Evolutionary conservation across 139 green algal species (phyloP).

Genomic region (Axilococcus clingmanii): DNA sequence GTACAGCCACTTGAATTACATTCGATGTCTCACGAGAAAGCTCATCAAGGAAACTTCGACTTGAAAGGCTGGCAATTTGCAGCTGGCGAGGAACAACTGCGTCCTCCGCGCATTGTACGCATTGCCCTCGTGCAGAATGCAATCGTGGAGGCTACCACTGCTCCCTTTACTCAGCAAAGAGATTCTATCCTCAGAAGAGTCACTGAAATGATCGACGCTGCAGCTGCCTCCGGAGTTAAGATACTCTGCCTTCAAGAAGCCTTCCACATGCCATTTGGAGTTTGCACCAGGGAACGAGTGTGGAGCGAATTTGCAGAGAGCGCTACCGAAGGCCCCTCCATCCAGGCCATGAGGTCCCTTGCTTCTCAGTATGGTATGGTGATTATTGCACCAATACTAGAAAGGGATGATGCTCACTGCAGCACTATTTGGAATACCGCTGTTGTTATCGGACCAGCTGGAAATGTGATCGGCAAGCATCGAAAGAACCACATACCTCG

Average conservation of each 20-base stretch:
- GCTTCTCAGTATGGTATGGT: slow-evolving; percentile 32
- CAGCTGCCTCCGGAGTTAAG: slow-evolving; percentile 70
- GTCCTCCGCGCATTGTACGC: slow-evolving; percentile 53
- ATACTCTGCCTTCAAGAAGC: slow-evolving; percentile 91
- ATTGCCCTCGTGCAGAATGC: slow-evolving; percentile 86
- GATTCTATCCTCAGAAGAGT: slow-evolving; percentile 30
- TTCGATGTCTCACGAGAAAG: neutral
- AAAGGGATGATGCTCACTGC: slow-evolving; percentile 71
- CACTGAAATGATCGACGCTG: slow-evolving; percentile 53
- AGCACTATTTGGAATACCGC: slow-evolving; percentile 96
- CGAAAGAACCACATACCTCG: slow-evolving; percentile 97
- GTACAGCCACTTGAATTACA: slow-evolving; percentile 33
- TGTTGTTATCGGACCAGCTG: slow-evolving; percentile 87
- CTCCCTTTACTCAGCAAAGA: slow-evolving; percentile 69
- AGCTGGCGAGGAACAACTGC: slow-evolving; percentile 70
- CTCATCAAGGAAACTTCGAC: slow-evolving; percentile 41
- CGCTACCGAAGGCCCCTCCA: slow-evolving; percentile 46
- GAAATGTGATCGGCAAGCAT: slow-evolving; percentile 84
- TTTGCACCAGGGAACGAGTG: slow-evolving; percentile 88
- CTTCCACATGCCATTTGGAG: slow-evolving; percentile 91
- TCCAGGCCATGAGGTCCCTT: slow-evolving; percentile 29
- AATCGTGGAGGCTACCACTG: slow-evolving; percentile 64
- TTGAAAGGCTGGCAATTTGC: slow-evolving; percentile 63
- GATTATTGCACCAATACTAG: slow-evolving; percentile 85
- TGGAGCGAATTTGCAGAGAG: slow-evolving; percentile 93